A percentile compares a stretch with the other conserved stretches of the same genome.
Conservation (phyloP, 1,284 basidiomycete species). For the Puccinia triticina region DNA sequence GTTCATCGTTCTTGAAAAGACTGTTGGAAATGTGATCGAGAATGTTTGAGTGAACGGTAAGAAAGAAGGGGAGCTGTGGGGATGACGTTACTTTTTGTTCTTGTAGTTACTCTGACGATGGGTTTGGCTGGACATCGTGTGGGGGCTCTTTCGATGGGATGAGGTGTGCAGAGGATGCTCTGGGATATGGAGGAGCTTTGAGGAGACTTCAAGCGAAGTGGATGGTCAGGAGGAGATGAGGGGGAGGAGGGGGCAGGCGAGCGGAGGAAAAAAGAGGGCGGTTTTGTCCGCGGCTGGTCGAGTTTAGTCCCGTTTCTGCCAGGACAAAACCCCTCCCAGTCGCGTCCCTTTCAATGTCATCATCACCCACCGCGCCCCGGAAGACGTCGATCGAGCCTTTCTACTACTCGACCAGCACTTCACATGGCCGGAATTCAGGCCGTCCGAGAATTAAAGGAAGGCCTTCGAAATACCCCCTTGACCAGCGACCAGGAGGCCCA, state of each 20-base stretch:
- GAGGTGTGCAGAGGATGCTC: neutral
- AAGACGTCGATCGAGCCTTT: too few relatives aligned
- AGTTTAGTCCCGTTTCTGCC: too few relatives aligned
- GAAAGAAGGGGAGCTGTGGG: neutral
- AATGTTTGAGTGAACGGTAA: neutral
- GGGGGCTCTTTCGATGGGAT: neutral
- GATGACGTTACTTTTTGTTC: conserved; percentile 46
- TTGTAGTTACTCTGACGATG: conserved; percentile 48
- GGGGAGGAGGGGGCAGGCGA: neutral
- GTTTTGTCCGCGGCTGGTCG: too few relatives aligned
- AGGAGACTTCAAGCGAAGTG: neutral
- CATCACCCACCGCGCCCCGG: too few relatives aligned
- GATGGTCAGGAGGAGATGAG: neutral
- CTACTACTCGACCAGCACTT: too few relatives aligned
- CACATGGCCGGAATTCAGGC: too few relatives aligned
- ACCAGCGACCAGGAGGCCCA: too few relatives aligned
- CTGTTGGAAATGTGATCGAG: neutral
- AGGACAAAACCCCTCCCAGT: too few relatives aligned
- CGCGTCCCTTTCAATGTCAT: too few relatives aligned
- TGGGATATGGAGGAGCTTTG: neutral
- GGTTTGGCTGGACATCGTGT: conserved; percentile 26
- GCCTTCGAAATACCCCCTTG: too few relatives aligned
- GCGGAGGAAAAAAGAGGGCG: too few relatives aligned
- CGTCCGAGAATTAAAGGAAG: too few relatives aligned
- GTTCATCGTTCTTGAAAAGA: conserved; percentile 59